phyloP scores from a whole-genome alignment of 2,329 filamentous ascomycete genomes.

The Lasiodiplodia sp. region DNA sequence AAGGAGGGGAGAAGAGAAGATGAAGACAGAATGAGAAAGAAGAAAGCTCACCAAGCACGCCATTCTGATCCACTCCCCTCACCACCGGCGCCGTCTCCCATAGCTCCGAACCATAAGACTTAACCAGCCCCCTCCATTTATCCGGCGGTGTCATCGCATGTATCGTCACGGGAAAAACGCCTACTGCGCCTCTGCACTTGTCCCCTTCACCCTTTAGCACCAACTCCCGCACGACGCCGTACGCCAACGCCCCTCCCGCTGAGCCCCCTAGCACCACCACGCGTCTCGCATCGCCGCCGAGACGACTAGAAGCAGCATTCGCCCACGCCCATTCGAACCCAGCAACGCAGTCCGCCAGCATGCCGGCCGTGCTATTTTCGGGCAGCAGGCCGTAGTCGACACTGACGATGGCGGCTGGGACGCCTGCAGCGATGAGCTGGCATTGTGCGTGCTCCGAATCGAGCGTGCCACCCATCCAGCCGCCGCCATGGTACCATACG shows the following conservation, averaged over 20 bases:
- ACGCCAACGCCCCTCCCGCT: slow-evolving; percentile 33
- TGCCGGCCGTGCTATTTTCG: slow-evolving; percentile 37
- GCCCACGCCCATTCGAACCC: slow-evolving; percentile 29
- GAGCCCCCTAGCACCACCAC: slow-evolving; percentile 32
- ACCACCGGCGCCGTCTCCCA: slow-evolving; percentile 20
- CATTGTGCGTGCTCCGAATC: slow-evolving; percentile 47
- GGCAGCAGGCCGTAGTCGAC: slow-evolving; percentile 43
- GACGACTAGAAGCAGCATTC: neutral
- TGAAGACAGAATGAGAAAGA: neutral
- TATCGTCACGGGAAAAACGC: slow-evolving; percentile 31
- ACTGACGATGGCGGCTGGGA: slow-evolving; percentile 44
- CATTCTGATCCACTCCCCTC: slow-evolving; percentile 1
- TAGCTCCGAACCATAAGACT: slow-evolving; percentile 22
- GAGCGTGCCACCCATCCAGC: slow-evolving; percentile 45
- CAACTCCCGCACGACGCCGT: slow-evolving; percentile 14
- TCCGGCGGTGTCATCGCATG: slow-evolving; percentile 30
- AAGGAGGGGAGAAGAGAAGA: too few relatives aligned
- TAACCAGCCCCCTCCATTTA: slow-evolving; percentile 31
- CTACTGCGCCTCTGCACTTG: slow-evolving; percentile 27
- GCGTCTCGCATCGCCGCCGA: neutral
- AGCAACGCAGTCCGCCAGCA: slow-evolving; percentile 39
- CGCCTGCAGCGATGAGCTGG: slow-evolving; percentile 40
- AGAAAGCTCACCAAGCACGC: neutral
- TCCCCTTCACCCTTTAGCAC: neutral
- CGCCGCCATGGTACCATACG: slow-evolving; percentile 48